Evolutionary conservation across 768 basidiomycete species (phyloP), one percentile per base, ranked within the genome.

Genomic region (Neoboletus subvelutipes): DNA sequence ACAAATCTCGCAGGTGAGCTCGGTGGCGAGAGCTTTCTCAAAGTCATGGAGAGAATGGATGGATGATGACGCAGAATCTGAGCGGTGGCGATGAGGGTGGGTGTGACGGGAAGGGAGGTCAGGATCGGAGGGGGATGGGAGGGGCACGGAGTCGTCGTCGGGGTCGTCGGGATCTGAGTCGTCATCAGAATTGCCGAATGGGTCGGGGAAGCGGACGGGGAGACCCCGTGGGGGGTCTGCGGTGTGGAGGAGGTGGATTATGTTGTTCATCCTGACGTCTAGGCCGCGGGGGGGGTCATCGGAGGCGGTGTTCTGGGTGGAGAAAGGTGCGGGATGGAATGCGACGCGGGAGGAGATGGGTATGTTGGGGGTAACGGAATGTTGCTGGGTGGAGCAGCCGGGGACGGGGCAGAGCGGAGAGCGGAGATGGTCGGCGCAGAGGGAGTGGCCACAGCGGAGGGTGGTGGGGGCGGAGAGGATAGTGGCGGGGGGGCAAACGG

Each of bases 1-100:
- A 74, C 96, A 98, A 34, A 98, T 94, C 71, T 94, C 90, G 71
- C 96, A 98, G 20, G 84, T 87, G 53, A 96, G 79, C 62, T 94
- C 88, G 12, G 80, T 64, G 13, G 50, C n/a, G 51, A 90, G 78
- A 28, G 84, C 81, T 68, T 88, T 88, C 65, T 84, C 78, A 56
- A 88, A 80, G 43, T 72, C 69, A 6, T 71, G 65, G 51, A 73
- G 70, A 29, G 67, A 59, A 24, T 45, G 50, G 28, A 69, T 65
- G 29, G 65, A 54, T 6, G 48, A 53, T 77, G 74, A 52, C 63
- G 68, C 67, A 73, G 55, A 22, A 33, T 50, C 51, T 64, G 68
- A 12, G 73, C 70, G 66, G 34, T 63, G 60, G 45, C 63, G 64
- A 31, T 62, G 67, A 37, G 65, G 71, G 48, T 60, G 65, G 49